Evolutionary conservation across 371 early-diverging fungal genomes (phyloP), one percentile per base, ranked within the genome.

Genomic region (Mortierella sp.): DNA sequence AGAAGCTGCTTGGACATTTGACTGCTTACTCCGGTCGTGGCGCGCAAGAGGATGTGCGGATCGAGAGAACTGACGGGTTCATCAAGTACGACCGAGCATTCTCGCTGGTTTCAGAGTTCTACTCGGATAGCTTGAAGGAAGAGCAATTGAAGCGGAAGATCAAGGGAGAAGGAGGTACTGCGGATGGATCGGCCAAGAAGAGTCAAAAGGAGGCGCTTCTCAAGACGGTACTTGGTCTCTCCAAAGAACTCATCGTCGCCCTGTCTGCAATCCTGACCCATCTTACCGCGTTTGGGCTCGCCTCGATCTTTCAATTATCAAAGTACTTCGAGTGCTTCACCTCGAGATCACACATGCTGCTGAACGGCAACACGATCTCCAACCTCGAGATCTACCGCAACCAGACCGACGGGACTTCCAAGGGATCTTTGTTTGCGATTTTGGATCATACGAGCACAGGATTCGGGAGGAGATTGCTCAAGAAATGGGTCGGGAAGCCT

Each of bases 401-500:
- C 71, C 88, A 90, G 70, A 93, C 92, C 3, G 91, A 92, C 46
- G 87, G 84, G 71, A 83, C 84, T 0, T 88, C 80, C 21, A 79
- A 91, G 24, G 95, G 95, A 0, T 91, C 92, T 0, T 84, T 97
- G 54, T 90, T 96, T 63, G 90, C 91, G 80, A 88, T 93, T 1
- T 76, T 97, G 73, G 92, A 96, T 79, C 92, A 92, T 71, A 96
- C 96, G 0, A 81, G 75, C 4, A 95, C 97, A 4, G 88, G 89
- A 43, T 95, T 95, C 88, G 98, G 98, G 29, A 81, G 91, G 49
- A 88, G 98, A 41, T 76, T 96, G 75, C 88, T 98, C 65, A 92
- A 93, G 56, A 93, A 93, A 78, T 97, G 97, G 97, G 87, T 97
- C 4, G 94, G 94, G 1, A 89, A 93, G 70, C 98, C 98, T 0